A percentile compares a stretch with the other conserved stretches of the same genome.
Evolutionary conservation across 257 asterid species (phyloP).

Genomic region (Salvia rosmarinus): DNA sequence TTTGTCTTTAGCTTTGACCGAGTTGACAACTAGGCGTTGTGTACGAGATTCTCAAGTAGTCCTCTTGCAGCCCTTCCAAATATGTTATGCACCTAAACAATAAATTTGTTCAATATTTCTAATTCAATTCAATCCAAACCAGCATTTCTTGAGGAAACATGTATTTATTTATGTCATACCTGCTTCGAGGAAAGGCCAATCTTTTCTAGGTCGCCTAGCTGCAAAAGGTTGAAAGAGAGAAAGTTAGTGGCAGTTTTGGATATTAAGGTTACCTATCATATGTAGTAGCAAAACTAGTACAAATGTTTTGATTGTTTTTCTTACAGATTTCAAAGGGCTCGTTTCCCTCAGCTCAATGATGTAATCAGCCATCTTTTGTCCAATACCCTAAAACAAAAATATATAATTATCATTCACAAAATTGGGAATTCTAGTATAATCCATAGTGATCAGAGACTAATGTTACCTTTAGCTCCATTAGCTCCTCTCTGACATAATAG

Average conservation of each 20-base stretch:
- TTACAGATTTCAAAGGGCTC: conserved; percentile 78
- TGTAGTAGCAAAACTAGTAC: background rate
- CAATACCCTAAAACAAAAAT: conserved; percentile 67
- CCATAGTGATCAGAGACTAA: background rate
- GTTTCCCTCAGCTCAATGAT: conserved; percentile 72
- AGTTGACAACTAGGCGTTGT: conserved; percentile 38
- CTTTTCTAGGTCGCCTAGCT: conserved; percentile 80
- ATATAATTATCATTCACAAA: background rate
- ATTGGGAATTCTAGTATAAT: background rate
- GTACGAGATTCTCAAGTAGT: conserved; percentile 42
- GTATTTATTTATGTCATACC: conserved; percentile 43
- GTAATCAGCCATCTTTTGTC: conserved; percentile 77
- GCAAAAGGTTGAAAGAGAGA: conserved; percentile 32
- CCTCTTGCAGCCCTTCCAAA: conserved; percentile 78
- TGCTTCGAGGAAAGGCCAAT: conserved; percentile 80
- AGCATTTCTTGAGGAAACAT: background rate
- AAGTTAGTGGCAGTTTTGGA: background rate
- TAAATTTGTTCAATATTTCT: background rate
- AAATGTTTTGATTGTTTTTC: conserved; percentile 11
- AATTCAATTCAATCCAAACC: background rate
- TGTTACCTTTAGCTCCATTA: conserved; percentile 68
- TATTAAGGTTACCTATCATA: background rate
- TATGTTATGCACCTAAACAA: conserved; percentile 71
- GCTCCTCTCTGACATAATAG: conserved; percentile 62
- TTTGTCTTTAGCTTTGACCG: background rate